phyloP scores from a whole-genome alignment of 1,284 basidiomycete genomes.

The Microbotryum saponariae region DNA sequence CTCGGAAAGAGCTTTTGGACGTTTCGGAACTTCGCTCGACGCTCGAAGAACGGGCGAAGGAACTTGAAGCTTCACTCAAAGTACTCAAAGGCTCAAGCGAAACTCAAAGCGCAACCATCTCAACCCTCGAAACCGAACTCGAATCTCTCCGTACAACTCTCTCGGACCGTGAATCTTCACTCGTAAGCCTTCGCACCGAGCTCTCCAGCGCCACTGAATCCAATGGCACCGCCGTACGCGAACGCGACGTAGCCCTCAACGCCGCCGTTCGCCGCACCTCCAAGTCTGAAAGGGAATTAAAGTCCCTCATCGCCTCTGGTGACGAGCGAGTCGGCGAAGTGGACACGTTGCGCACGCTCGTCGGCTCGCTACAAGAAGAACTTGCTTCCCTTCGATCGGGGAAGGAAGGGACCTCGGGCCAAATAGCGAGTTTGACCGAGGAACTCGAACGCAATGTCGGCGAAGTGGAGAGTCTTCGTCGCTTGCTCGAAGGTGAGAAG shows the following conservation, averaged over 20 bases:
- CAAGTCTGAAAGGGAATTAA: conserved; percentile 24
- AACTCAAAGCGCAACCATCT: not conserved
- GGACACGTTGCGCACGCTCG: conserved; percentile 7
- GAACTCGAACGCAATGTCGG: conserved; percentile 20
- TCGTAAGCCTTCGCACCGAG: conserved; percentile 6
- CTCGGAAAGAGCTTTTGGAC: not conserved
- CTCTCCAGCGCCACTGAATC: conserved; percentile 5
- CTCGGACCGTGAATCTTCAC: conserved; percentile 7
- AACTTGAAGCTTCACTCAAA: not conserved
- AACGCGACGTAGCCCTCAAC: conserved; percentile 13
- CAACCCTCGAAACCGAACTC: conserved; percentile 6
- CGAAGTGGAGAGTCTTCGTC: conserved; percentile 17
- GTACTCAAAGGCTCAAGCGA: not conserved
- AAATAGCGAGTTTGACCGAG: conserved; percentile 3
- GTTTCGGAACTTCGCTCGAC: conserved; percentile 2
- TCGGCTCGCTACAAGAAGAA: conserved; percentile 14
- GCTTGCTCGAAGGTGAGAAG: conserved; percentile 16
- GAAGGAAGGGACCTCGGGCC: not conserved
- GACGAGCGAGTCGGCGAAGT: conserved; percentile 10
- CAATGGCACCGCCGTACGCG: conserved; percentile 8
- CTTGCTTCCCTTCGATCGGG: conserved; percentile 1
- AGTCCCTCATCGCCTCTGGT: conserved; percentile 22
- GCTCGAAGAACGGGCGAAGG: not conserved
- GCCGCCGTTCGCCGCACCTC: conserved; percentile 16
- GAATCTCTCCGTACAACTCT: conserved; percentile 4